Evolutionary conservation across 139 green algal genomes (phyloP), one percentile per base, ranked within the genome.

Genomic region (Chlorella sp.): DNA sequence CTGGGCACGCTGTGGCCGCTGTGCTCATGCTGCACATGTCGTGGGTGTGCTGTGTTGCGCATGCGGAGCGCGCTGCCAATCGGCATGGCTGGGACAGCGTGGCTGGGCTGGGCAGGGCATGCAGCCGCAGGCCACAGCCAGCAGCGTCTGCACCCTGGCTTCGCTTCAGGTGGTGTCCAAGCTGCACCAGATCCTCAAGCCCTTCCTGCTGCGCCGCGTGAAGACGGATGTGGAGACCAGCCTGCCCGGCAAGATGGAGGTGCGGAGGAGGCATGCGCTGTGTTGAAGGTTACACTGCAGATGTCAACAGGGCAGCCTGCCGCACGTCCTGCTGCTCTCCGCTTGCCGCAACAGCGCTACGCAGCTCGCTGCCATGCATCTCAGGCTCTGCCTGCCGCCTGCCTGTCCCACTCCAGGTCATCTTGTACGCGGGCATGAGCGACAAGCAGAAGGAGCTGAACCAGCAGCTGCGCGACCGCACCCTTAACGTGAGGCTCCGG

Each of bases 161-260:
- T 26, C 39, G 44, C 65, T 36, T 82, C 87, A 89, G 62, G 87
- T 94, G 39, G 90, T 96, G 26, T 91, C 81, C 78, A 98, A 98
- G 92, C 93, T 99, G 89, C 96, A 99, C 84, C 82, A 80, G 65
- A 96, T 99, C 79, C 92, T 99, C 18, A 94, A 93, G 88, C 96
- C 96, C 55, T 99, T 99, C 85, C 88, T 99, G 88, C 90, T 99
- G 85, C 92, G 96, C 30, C 93, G 96, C 18, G 82, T 99, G 51
- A 99, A 99, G 92, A 88, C 85, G 3, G 96, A 98, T 79, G 95
- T 98, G 39, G 90, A 97, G 88, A 93, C 93, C 25, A 85, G 76
- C 72, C 90, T 99, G 82, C 96, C 96, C 13, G 89, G 85, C 75
- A 99, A 99, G 93, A 85, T 85, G 80, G 80, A 85, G 80, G 73